Evolutionary conservation across 2,329 filamentous ascomycete species (phyloP).

Genomic region (Periconia sp.): DNA sequence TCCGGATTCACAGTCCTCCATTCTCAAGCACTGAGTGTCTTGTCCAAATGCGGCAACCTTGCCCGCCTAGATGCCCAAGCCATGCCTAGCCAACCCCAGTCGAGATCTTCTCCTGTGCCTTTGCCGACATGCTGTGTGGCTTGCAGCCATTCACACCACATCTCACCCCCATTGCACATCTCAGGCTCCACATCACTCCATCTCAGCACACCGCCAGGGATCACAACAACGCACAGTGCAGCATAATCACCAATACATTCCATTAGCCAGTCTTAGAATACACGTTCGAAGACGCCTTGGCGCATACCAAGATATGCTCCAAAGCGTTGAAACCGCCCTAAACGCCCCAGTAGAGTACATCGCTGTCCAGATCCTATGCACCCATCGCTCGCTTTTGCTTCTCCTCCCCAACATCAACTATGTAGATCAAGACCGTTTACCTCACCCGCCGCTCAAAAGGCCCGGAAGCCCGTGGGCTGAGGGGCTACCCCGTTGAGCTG

Average conservation of each 20-base stretch:
- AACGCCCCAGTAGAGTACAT: slow-evolving; percentile 35
- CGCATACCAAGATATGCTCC: slow-evolving; percentile 19
- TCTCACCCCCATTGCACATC: too few species aligned
- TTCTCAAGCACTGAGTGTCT: too few species aligned
- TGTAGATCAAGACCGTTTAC: slow-evolving; percentile 13
- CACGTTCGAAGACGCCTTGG: slow-evolving; percentile 24
- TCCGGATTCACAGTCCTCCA: too few species aligned
- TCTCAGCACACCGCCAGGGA: slow-evolving; percentile 11
- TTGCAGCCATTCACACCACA: too few species aligned
- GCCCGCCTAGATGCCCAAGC: too few species aligned
- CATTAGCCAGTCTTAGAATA: slow-evolving; percentile 33
- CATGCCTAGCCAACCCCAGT: too few species aligned
- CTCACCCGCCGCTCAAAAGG: too few species aligned
- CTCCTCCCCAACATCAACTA: slow-evolving; percentile 4
- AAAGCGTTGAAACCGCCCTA: slow-evolving; percentile 16
- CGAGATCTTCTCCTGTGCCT: too few species aligned
- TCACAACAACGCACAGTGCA: neutral
- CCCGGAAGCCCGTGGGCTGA: slow-evolving; percentile 72
- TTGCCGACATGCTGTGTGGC: too few species aligned
- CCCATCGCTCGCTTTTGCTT: slow-evolving; percentile 1
- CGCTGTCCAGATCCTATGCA: neutral
- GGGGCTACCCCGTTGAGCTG: slow-evolving; percentile 89
- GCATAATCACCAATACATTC: neutral
- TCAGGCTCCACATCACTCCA: too few species aligned
- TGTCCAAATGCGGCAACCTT: too few species aligned